Evolutionary conservation across 306 rosid species (phyloP).

Genomic region (Sechiopsis laciniata): DNA sequence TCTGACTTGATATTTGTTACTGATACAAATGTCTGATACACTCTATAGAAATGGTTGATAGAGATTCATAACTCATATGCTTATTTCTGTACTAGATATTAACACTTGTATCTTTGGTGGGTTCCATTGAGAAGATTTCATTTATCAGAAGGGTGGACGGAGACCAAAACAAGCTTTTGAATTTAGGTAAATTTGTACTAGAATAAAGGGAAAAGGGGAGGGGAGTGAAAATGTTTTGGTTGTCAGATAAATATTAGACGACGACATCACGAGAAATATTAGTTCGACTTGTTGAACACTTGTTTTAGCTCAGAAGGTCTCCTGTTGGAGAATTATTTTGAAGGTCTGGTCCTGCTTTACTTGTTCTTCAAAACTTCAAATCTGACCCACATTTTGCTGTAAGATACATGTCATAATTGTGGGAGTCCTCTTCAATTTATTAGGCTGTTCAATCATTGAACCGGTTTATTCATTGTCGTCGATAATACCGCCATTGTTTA

Average conservation of each 20-base stretch:
- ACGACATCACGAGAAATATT: not conserved
- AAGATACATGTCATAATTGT: conserved; percentile 24
- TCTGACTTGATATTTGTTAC: not conserved
- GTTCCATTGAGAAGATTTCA: conserved; percentile 46
- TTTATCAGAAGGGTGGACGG: conserved; percentile 3
- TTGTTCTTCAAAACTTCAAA: conserved; percentile 26
- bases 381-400: conserved; percentile 41
- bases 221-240: not conserved
- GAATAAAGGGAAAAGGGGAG: not conserved
- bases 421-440: conserved; percentile 32
- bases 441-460: conserved; percentile 23
- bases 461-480: not conserved
- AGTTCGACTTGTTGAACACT: not conserved
- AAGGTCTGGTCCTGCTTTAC: not conserved
- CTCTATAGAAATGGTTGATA: conserved; percentile 4
- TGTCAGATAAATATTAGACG: not conserved
- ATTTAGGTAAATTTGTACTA: conserved; percentile 13
- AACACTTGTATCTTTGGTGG: conserved; percentile 46
- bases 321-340: conserved; percentile 24
- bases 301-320: not conserved
- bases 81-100: conserved; percentile 14
- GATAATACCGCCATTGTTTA: not conserved
- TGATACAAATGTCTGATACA: conserved; percentile 10
- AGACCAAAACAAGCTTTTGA: conserved; percentile 20
- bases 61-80: conserved; percentile 19